Evolutionary conservation across 192 early-diverging fungal species (phyloP), one percentile per base, ranked within the genome.

Genomic region (Coemansia sp.): DNA sequence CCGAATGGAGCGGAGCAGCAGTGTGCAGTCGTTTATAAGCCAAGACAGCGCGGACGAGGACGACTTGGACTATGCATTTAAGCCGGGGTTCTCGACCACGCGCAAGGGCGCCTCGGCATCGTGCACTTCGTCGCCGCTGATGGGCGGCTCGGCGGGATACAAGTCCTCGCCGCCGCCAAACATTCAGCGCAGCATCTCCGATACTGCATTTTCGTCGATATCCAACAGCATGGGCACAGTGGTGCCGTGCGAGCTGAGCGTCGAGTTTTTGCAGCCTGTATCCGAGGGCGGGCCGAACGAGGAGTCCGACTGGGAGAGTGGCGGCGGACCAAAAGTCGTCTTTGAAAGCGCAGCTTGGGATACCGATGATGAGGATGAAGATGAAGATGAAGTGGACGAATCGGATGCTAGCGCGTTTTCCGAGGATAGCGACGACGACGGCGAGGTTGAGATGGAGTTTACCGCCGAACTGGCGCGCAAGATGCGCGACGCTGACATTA

Each of bases 151-250:
- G 4, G 29, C 52, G 7, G 28, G 30, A 7, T 27, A 24, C 27
- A 4, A 27, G 18, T 22, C 29, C 28, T 49, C 58, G 21, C 58
- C 27, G 46, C 44, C 58, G 47, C 54, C 59, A 8, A 23, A 24
- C 8, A 56, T 65, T 40, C 63, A 43, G 25, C 71, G 71, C 45
- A 56, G 60, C 2, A 53, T 54, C 38, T 64, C 71, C 6, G 65
- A 67, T 7, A 49, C 49, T 4, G 46, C 66, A 1, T 67, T 55
- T 42, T 5, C 47, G 22, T 22, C 45, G 18, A 27, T 30, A 12
- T 52, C 59, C 2, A 18, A 48, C 22, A 50, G 35, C 24, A n/a
- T 4, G 28, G 42, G 30, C 22, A 50, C 32, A 18, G 22, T 7
- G 21, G 30, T 45, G 22, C 49, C 56, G 50, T 25, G 22, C 11